Conservation (phyloP, 2,329 filamentous ascomycete species). For the Diaporthe caulivora region DNA sequence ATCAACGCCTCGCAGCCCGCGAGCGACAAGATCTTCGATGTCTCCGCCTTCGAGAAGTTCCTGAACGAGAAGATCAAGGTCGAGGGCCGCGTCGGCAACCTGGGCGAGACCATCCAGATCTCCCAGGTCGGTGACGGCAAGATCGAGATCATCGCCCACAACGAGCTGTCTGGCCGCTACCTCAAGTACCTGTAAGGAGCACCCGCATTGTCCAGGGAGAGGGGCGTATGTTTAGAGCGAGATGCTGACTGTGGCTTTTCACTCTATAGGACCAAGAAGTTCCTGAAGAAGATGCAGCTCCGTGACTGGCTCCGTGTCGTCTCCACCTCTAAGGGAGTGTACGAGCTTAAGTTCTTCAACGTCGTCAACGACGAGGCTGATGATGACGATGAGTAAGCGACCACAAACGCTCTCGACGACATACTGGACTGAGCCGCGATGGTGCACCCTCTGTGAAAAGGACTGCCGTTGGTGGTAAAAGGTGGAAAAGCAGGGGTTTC, state of each 20-base stretch:
- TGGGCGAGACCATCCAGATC: constrained; percentile 93
- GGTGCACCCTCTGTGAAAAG: constrained; percentile 14
- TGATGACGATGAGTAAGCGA: constrained; percentile 95
- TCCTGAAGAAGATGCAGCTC: constrained; percentile 99
- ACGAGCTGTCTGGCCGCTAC: constrained; percentile 98
- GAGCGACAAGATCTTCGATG: constrained; percentile 99
- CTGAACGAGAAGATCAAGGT: constrained; percentile 99
- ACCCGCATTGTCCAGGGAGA: not conserved
- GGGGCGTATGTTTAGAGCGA: not conserved
- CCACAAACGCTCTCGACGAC: not conserved
- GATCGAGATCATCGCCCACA: constrained; percentile 97
- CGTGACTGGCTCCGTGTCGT: constrained; percentile 99
- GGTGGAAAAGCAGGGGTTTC: constrained; percentile 18
- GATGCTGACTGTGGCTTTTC: constrained; percentile 42
- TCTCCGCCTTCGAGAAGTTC: constrained; percentile 99
- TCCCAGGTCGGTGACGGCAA: constrained; percentile 94
- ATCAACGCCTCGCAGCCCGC: constrained; percentile 99
- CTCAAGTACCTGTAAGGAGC: constrained; percentile 96
- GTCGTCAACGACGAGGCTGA: constrained; percentile 98
- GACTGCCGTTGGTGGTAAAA: constrained; percentile 37
- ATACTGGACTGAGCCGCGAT: not conserved
- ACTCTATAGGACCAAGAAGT: constrained; percentile 92
- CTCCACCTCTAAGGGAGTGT: constrained; percentile 96
- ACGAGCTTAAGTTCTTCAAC: constrained; percentile 99
- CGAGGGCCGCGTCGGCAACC: constrained; percentile 97